Conservation (phyloP, 805 yeast genomes). For the Ogataea trehalophila region DNA sequence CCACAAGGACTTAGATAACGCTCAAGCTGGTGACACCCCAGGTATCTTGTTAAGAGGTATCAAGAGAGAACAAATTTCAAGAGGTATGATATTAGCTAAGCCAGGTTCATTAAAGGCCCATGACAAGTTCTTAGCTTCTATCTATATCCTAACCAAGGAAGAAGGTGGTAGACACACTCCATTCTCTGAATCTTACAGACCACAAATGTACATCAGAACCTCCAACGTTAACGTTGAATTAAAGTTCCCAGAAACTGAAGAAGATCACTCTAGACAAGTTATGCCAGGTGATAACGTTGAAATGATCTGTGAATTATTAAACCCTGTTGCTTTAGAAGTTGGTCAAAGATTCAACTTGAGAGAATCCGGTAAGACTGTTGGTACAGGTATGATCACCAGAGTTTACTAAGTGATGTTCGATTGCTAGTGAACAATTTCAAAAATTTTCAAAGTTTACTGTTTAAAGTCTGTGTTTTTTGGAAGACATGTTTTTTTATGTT, state of each 20-base stretch:
- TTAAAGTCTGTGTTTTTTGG: too few species aligned
- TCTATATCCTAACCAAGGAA: slow-evolving; percentile 89
- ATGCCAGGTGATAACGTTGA: slow-evolving; percentile 98
- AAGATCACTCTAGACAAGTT: slow-evolving; percentile 84
- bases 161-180: slow-evolving; percentile 99
- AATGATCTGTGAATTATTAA: slow-evolving; percentile 85
- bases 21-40: slow-evolving; percentile 99
- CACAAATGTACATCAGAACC: slow-evolving; percentile 95
- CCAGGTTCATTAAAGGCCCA: slow-evolving; percentile 90
- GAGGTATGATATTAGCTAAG: slow-evolving; percentile 97
- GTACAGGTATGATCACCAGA: slow-evolving; percentile 96
- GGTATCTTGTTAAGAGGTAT: slow-evolving; percentile 97
- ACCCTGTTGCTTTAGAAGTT: slow-evolving; percentile 90
- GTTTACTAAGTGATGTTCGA: slow-evolving; percentile 21
- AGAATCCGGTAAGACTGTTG: slow-evolving; percentile 99
- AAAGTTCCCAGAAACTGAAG: slow-evolving; percentile 77
- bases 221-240: slow-evolving; percentile 90
- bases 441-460: too few species aligned
- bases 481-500: too few species aligned
- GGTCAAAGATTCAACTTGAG: slow-evolving; percentile 99
- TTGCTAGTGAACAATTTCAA: too few species aligned
- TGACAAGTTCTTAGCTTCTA: slow-evolving; percentile 88
- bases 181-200: slow-evolving; percentile 95
- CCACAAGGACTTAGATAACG: slow-evolving; percentile 96
- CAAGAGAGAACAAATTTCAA: slow-evolving; percentile 91